Base-by-base conservation (phyloP, 2,329 filamentous ascomycete species). In the Paracamarosporium sp. region DNA sequence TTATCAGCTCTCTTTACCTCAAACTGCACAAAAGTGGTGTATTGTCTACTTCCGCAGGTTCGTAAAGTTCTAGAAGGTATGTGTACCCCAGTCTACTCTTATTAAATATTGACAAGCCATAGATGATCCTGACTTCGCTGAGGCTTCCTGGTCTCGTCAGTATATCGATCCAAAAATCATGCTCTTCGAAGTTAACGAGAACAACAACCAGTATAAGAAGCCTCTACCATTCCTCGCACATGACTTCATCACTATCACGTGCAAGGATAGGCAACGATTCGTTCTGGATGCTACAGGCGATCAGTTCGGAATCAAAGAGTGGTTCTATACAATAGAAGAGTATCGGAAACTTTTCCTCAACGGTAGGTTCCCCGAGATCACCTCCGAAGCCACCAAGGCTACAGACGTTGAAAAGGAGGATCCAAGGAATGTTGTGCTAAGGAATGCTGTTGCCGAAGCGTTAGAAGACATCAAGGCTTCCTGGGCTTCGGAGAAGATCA, bases 301-400 rank as follows among this genome's bases (percentile, higher is more conserved):
- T 20, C 50, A 52, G n/a, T 44, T 33, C 27, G 50, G 50, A 4
- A 24, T 52, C n/a, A n/a, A 52, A 17, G 27, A 33, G 25, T 52
- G 50, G 50, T 44, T 52, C 13, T 33, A 28, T 4, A 41, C 17
- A n/a, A 43, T 5, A 17, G 33, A 25, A 11, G 20, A 35, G 7
- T 43, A 52, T 27, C 5, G 27, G 17, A 44, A 35, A 13, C 13
- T 43, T n/a, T 5, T 31, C 5, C 25, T 28, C n/a, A 7, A 28
- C 8, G 11, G 33, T 4, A 11, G 15, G 15, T 3, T 27, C 7
- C 27, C 30, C 12, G 25, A 31, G 7, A 40, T n/a, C 22, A 27
- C 13, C n/a, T 4, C 11, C 6, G 33, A 47, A 20, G 17, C 31
- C 11, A 11, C 31, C 1, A 47, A 35, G 20, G 11, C 15, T 2